Conservation (phyloP, 1,139 yeast genomes). For the Debaryomyces sp. region DNA sequence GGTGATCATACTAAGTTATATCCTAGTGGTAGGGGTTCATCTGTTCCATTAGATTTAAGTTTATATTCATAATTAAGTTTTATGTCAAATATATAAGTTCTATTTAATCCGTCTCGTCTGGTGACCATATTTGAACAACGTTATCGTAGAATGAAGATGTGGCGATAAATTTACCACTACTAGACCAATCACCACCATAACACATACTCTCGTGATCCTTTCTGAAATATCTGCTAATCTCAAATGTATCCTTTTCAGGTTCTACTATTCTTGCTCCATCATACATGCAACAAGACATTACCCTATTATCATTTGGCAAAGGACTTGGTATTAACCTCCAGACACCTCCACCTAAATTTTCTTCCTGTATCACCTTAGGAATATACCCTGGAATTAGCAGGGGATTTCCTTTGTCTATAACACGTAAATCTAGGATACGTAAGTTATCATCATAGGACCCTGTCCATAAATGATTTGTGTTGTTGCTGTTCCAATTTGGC, state of each 20-base stretch:
- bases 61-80: constrained; percentile 9
- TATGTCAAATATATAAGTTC: constrained; percentile 2
- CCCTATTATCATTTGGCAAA: constrained; percentile 36
- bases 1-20: constrained; percentile 64
- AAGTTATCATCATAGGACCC: constrained; percentile 91
- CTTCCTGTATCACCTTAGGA: constrained; percentile 46
- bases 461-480: constrained; percentile 69
- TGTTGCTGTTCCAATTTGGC: constrained; percentile 39
- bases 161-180: constrained; percentile 48
- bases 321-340: constrained; percentile 84
- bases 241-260: constrained; percentile 34
- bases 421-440: constrained; percentile 69
- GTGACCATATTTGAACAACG: constrained; percentile 73
- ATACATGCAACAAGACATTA: constrained; percentile 90
- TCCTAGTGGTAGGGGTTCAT: constrained; percentile 95
- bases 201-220: constrained; percentile 89
- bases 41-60: constrained; percentile 80
- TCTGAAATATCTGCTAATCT: constrained; percentile 54
- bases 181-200: constrained; percentile 91
- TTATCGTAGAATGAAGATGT: constrained; percentile 93
- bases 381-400: constrained; percentile 47
- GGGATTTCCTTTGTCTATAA: constrained; percentile 42
- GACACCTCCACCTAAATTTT: constrained; percentile 87
- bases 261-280: constrained; percentile 80
- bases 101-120: constrained; percentile 14